A percentile compares a stretch with the other conserved stretches of the same genome.
Conservation (phyloP, 176 grass and related monocot genomes). For the Guadua angustifolia region DNA sequence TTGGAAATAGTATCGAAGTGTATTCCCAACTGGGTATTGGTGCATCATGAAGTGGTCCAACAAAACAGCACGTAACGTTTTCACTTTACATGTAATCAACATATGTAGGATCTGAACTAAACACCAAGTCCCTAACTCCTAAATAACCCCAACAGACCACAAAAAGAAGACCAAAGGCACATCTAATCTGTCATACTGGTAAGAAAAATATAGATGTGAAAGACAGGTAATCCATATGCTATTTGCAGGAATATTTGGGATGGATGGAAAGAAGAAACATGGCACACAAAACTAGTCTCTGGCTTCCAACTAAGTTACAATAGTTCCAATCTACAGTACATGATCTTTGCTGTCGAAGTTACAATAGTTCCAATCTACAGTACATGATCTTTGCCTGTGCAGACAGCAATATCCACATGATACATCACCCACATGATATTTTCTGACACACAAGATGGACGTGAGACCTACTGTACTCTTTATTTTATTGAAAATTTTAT, state of each 20-base stretch:
- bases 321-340: not conserved
- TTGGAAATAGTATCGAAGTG: not conserved
- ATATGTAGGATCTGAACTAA: not conserved
- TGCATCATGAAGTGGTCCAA: not conserved
- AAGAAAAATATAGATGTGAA: not conserved
- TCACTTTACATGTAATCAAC: not conserved
- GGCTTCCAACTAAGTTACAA: not conserved
- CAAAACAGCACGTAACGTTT: not conserved
- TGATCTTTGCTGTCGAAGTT: not conserved
- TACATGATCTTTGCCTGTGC: not conserved
- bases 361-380: not conserved
- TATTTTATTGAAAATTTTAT: slow-evolving; percentile 4
- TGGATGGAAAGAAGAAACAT: not conserved
- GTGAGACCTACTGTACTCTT: not conserved
- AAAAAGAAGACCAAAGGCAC: not conserved
- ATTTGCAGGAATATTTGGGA: not conserved
- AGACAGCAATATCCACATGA: not conserved
- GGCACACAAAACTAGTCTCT: not conserved
- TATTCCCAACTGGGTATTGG: not conserved
- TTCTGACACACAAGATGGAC: not conserved
- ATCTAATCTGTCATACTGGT: not conserved
- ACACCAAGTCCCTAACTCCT: not conserved
- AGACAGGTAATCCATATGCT: not conserved
- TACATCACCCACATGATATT: slow-evolving; percentile 2
- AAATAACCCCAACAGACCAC: not conserved